Evolutionary conservation across 331 rosid species (phyloP).

Genomic region (Arachis monticola): DNA sequence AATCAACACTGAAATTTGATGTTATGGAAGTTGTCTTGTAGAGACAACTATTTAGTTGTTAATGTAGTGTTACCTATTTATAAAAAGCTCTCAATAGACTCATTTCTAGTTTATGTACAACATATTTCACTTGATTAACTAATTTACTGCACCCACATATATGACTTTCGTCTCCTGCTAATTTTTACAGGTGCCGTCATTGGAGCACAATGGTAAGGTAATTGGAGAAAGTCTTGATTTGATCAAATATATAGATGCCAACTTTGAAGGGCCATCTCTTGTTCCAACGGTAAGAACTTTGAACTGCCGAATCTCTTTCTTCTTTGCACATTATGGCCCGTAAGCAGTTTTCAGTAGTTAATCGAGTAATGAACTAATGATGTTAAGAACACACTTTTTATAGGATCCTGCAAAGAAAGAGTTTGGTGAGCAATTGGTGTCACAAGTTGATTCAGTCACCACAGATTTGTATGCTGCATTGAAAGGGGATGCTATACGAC

Average conservation of each 20-base stretch:
- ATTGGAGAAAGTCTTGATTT: slow-evolving; percentile 93
- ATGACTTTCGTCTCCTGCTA: slow-evolving; percentile 3
- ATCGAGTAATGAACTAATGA: slow-evolving; percentile 2
- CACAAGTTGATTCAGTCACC: slow-evolving; percentile 54
- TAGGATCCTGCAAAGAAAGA: slow-evolving; percentile 72
- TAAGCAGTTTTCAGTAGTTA: not conserved
- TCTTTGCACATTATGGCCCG: slow-evolving; percentile 2
- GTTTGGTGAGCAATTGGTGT: slow-evolving; percentile 61
- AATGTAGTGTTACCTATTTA: too few relatives aligned
- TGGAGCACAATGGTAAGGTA: slow-evolving; percentile 88
- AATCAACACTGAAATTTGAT: too few relatives aligned
- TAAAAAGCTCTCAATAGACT: too few relatives aligned
- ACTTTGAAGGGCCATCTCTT: slow-evolving; percentile 81
- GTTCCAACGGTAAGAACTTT: slow-evolving; percentile 58
- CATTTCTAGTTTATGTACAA: too few relatives aligned
- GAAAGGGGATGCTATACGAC: slow-evolving; percentile 62
- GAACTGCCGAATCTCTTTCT: not conserved
- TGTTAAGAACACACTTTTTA: slow-evolving; percentile 17
- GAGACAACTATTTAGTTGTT: too few relatives aligned
- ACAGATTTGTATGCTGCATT: slow-evolving; percentile 39
- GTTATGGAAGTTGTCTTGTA: too few relatives aligned
- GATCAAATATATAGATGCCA: slow-evolving; percentile 72
- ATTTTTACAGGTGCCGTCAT: slow-evolving; percentile 65
- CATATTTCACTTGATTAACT: not conserved
- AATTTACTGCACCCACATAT: not conserved